Base-by-base conservation (phyloP, 192 early-diverging fungal genomes). In the Backusella tarrabulga region DNA sequence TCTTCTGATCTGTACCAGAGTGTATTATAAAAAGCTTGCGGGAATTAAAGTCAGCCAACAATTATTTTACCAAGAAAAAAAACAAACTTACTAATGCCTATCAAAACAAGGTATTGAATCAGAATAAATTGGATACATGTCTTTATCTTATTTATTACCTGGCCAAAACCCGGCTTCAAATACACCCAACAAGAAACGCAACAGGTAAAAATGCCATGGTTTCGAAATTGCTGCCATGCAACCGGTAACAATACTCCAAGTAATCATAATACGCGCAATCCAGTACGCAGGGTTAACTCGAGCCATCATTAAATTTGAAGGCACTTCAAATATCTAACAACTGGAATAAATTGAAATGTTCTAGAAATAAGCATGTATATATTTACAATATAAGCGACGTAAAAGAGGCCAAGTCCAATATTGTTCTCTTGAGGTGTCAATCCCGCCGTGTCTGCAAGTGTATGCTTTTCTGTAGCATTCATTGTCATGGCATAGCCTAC, bases 91-190 rank as follows among this genome's bases (percentile, higher is more conserved):
- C 71, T 72, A 46, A 72, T 72, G 71, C 71, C 71, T 72, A 72
- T 32, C 38, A 50, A 32, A 50, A 72, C 12, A 42, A 50, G 6
- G 50, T 41, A 32, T 41, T 1, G 15, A 46, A 21, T 36, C 23
- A 42, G 12, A 46, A 40, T 38, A 32, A 32, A 29, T 17, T n/a
- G 21, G n/a, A 2, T 36, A 2, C 21, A 17, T 46, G 41, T 11
- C 17, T 11, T 73, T 23, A 14, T 21, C 38, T 50, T 50, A 50
- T 50, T 32, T 32, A 50, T n/a, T 77, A 56, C 80, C 80, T n/a
- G 80, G 80, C 80, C 80, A 81, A 36, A 77, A 77, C 38, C 80
- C 80, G 2, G 80, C 80, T 68, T 81, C 80, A 77, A 73, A 81
- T 3, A 75, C 73, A 32, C 80, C 80, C 71, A 81, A 50, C 15